These are phyloP conservation scores for Yamadazyma atmosphaerica DNA, from an alignment of 1,139 yeast genomes.

Conservation along the genomic window DNA sequence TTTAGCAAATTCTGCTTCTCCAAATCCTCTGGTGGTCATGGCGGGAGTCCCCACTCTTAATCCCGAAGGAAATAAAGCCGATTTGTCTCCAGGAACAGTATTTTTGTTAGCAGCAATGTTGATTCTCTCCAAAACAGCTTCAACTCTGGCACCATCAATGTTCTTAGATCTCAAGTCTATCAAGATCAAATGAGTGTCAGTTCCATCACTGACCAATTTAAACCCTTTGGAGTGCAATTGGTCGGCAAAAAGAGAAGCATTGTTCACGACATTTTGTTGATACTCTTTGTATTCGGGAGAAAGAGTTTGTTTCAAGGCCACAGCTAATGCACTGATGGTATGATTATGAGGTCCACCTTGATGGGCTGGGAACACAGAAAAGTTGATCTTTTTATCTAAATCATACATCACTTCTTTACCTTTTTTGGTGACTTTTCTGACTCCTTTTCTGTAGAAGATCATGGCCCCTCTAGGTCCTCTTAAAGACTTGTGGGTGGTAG, in stretches of 20 bases:
- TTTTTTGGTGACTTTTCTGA: conserved; percentile 78
- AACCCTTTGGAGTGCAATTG: conserved; percentile 70
- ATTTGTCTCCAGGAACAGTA: conserved; percentile 94
- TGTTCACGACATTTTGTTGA: conserved; percentile 77
- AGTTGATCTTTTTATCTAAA: conserved; percentile 86
- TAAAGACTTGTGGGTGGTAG: conserved; percentile 94
- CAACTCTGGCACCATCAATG: conserved; percentile 95
- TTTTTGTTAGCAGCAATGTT: conserved; percentile 95
- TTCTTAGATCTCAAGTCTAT: conserved; percentile 80
- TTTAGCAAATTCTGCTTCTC: conserved; percentile 70
- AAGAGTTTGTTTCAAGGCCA: conserved; percentile 87
- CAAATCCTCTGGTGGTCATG: conserved; percentile 95
- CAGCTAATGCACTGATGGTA: conserved; percentile 93
- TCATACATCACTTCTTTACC: conserved; percentile 89
- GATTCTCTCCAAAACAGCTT: conserved; percentile 82
- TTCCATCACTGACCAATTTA: conserved; percentile 84
- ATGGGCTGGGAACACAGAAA: conserved; percentile 97
- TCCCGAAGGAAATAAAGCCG: conserved; percentile 94
- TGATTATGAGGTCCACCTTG: conserved; percentile 99
- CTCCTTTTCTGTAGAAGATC: conserved; percentile 95
- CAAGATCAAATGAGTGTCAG: conserved; percentile 91
- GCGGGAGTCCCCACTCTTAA: conserved; percentile 97
- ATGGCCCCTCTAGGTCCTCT: conserved; percentile 99
- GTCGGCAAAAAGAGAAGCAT: conserved; percentile 75
- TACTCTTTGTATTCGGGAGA: conserved; percentile 84